A percentile compares a stretch with the other conserved stretches of the same genome.
These are phyloP conservation scores for Lodderomyces parapsilosis DNA, from an alignment of 1,139 yeast species.

Conservation along the genomic window DNA sequence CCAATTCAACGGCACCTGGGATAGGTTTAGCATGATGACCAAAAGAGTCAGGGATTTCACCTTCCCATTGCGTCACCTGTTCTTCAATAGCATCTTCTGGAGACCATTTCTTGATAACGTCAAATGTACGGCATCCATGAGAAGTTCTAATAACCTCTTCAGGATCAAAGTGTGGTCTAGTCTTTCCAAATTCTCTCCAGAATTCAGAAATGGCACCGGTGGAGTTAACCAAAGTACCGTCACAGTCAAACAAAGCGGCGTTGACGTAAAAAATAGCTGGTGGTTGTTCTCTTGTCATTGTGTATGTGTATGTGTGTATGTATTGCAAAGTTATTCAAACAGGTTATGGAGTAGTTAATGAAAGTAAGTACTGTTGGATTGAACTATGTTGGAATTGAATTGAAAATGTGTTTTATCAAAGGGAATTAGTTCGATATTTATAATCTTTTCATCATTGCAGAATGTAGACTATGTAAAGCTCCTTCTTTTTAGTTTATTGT, in stretches of 20 bases:
- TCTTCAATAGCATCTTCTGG: conserved; percentile 70
- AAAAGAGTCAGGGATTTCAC: conserved; percentile 67
- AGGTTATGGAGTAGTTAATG: neutral
- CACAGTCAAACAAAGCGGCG: conserved; percentile 73
- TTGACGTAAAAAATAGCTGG: conserved; percentile 48
- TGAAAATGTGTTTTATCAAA: neutral
- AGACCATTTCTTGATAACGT: conserved; percentile 70
- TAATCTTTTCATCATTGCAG: neutral
- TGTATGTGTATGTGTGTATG: conserved; percentile 2
- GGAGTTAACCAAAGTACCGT: conserved; percentile 81
- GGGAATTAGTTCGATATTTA: neutral
- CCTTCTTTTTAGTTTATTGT: no score
- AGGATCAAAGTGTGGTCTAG: conserved; percentile 69
- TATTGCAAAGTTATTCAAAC: neutral
- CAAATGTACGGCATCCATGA: conserved; percentile 83
- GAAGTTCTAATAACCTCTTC: conserved; percentile 69
- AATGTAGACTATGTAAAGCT: no score
- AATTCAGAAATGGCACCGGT: conserved; percentile 80
- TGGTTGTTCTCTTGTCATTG: conserved; percentile 32
- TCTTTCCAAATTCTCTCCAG: conserved; percentile 72
- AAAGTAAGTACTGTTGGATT: no score
- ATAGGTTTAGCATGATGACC: conserved; percentile 72
- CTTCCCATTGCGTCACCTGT: conserved; percentile 69
- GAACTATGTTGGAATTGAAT: no score
- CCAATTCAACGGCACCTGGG: conserved; percentile 69